phyloP scores from a whole-genome alignment of 768 basidiomycete species.

The Tricholoma bakamatsutake region DNA sequence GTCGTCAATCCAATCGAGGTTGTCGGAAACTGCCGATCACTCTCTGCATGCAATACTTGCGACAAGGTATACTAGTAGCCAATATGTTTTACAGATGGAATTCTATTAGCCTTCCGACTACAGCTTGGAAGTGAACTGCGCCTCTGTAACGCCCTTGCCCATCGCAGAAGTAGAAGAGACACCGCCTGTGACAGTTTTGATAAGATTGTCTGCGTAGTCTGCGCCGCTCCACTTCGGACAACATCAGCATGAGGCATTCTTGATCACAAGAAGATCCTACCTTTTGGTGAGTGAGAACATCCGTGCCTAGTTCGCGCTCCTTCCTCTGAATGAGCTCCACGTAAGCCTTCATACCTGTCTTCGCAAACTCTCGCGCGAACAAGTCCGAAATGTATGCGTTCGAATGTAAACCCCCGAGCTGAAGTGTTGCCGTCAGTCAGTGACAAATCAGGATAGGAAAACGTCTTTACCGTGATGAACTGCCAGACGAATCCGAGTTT shows the following conservation, averaged over 20 bases:
- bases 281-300: constrained; percentile 97
- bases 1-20: neutral
- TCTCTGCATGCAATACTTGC: neutral
- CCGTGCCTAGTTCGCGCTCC: constrained; percentile 90
- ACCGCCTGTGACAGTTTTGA: constrained; percentile 97
- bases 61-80: no score
- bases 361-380: constrained; percentile 83
- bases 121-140: constrained; percentile 59
- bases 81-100: neutral
- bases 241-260: neutral
- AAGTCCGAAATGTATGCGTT: constrained; percentile 95
- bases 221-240: constrained; percentile 82
- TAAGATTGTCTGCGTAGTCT: constrained; percentile 84
- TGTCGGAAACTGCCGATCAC: constrained; percentile 17
- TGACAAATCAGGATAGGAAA: neutral
- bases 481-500: constrained; percentile 98
- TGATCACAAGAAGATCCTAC: constrained; percentile 32
- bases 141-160: constrained; percentile 93
- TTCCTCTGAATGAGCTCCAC: constrained; percentile 90
- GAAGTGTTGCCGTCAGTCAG: constrained; percentile 8
- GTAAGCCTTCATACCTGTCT: constrained; percentile 99
- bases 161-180: constrained; percentile 98
- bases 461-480: constrained; percentile 81
- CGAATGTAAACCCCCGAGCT: constrained; percentile 96
- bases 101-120: constrained; percentile 6